Evolutionary conservation across 192 early-diverging fungal genomes (phyloP), one percentile per base, ranked within the genome.

Genomic region (Gigaspora rosea): DNA sequence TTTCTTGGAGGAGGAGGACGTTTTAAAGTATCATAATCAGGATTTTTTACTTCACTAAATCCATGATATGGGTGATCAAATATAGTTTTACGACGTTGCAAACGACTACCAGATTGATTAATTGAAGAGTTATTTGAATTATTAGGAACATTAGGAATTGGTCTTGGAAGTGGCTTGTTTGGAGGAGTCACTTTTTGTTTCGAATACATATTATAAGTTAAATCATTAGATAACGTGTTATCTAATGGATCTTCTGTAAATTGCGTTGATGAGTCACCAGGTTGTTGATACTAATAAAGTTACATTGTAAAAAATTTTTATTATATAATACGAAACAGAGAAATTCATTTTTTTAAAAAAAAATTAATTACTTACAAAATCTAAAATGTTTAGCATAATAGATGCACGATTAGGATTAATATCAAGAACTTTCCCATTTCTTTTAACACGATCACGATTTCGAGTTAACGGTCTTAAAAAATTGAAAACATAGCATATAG

Each of bases 1-100:
- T 57, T 65, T 8, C 36, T 65, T 56, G 75, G 75, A 27, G 9
- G 22, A 16, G 80, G 80, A 54, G 62, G 32, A 27, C 18, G 33
- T 54, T 47, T 49, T 32, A 78, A 72, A 27, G 79, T 76, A 4
- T 32, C 33, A 69, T 78, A 86, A 4, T 73, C 27, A 1, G 65
- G 72, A 20, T 78, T 82, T 4, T 65, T 51, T 52, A 82, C 84
- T 15, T 64, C 62, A 8, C 85, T 87, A 77, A 87, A 87, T 8
- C 81, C 79, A 77, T 86, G 70, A 59, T 80, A 87, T 1, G 86
- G 86, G 49, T 87, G 88, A 62, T 91, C 90, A 56, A 91, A 86
- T 47, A 89, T 84, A 0, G 90, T 90, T 57, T 82, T 86, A 22
- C 82, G 78, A 69, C 87, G 66, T 71, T 76, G 27, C 13, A 84